Percentiles rank a stretch among this genome's conserved stretches.
Conservation (phyloP, 306 rosid species). For the Alnus glutinosa region DNA sequence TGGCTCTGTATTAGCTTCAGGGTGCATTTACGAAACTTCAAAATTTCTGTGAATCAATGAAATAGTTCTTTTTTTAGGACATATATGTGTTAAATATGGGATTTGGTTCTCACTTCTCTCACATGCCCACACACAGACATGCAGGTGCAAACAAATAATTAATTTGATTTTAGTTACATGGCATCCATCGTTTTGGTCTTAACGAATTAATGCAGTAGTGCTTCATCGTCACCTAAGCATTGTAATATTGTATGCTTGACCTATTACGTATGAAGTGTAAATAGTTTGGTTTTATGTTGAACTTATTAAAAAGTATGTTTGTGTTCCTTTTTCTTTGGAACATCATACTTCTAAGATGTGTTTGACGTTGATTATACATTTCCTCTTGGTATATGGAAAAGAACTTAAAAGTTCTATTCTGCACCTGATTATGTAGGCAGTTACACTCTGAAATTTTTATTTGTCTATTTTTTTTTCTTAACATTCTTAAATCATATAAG, state of each 20-base stretch:
- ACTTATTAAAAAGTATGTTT: neutral
- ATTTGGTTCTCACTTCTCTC: neutral
- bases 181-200: neutral
- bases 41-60: neutral
- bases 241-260: neutral
- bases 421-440: neutral
- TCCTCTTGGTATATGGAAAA: neutral
- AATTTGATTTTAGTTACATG: neutral
- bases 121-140: too few relatives aligned
- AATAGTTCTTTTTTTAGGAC: neutral
- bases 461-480: slow-evolving; percentile 33
- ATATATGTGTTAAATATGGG: neutral
- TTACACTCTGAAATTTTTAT: neutral
- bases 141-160: too few relatives aligned
- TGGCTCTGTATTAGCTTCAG: neutral
- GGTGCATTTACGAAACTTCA: neutral
- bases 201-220: neutral
- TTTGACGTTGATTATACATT: neutral
- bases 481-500: slow-evolving; percentile 77
- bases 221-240: neutral
- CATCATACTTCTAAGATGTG: neutral
- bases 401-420: neutral
- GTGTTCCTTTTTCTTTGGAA: neutral
- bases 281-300: neutral
- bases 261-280: neutral